Evolutionary conservation across 352 stramenopile species (phyloP), one percentile per base, ranked within the genome.

Genomic region (Thalassiosira mediterranea): DNA sequence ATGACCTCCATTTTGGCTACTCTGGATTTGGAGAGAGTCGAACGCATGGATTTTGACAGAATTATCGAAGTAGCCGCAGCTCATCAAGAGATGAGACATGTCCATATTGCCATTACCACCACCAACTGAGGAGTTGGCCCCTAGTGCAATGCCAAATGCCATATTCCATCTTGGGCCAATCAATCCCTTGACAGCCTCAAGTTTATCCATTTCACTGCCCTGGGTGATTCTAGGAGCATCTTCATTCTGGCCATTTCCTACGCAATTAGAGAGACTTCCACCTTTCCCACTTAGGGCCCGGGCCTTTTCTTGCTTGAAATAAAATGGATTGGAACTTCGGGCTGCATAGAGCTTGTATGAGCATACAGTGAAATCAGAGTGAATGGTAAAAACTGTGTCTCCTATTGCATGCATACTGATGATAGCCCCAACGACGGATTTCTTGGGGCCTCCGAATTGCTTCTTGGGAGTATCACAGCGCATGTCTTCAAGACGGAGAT

Each of bases 51-150:
- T 68, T 72, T 88, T 91, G 19, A 93, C 32, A 37, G 69, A 78
- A 48, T 90, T 67, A 65, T 93, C 85, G 66, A 86, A 90, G 66
- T 91, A 91, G 23, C 82, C 84, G 72, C 80, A 89, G 72, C 83
- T 90, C 34, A 91, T 44, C 32, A 93, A 67, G 47, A 89, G 66
- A 59, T 70, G 66, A 10, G 79, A 79, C 13, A 65, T 51, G 32
- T 92, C 88, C 34, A 66, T 72, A 48, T 61, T 77, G 38, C 40
- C 72, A 28, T 64, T 34, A 42, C 63, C 60, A 34, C 81, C 59
- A 54, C 70, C 46, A 60, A 81, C 66, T 66, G 68, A 82, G 25
- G 78, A 76, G 51, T 69, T 77, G n/a, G 74, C 81, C 15, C 79
- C 84, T 25, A 90, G 53, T n/a, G 81, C 78, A 13, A 91, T 67